Conservation (phyloP, 2,329 filamentous ascomycete species). For the Aspergillus sp. region DNA sequence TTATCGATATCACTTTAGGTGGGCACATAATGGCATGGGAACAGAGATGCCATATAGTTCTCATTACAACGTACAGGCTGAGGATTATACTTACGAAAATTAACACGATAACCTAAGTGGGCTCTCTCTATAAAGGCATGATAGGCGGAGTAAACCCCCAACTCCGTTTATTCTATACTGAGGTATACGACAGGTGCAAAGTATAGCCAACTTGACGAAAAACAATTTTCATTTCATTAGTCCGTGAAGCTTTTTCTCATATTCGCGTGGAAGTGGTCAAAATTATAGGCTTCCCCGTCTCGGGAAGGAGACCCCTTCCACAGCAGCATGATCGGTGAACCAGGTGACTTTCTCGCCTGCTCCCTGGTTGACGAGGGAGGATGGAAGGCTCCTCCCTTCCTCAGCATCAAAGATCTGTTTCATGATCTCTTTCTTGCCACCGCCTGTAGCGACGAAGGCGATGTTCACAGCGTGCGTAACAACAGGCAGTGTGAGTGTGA, state of each 20-base stretch:
- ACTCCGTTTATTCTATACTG: background rate
- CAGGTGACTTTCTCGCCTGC: constrained; percentile 86
- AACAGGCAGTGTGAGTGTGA: constrained; percentile 89
- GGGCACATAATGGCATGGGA: background rate
- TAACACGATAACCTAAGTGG: no score
- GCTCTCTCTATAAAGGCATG: background rate
- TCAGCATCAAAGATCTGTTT: constrained; percentile 85
- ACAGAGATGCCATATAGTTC: no score
- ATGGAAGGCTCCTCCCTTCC: constrained; percentile 72
- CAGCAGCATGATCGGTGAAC: constrained; percentile 87
- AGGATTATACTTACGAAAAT: no score
- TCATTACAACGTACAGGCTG: no score
- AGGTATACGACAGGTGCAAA: background rate
- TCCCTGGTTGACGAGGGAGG: constrained; percentile 80
- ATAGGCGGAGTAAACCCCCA: background rate
- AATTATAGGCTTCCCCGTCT: constrained; percentile 65
- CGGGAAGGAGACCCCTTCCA: constrained; percentile 82
- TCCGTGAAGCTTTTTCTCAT: background rate
- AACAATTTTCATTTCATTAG: background rate
- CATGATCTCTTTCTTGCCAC: constrained; percentile 84
- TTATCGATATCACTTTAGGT: background rate
- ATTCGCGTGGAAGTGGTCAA: background rate
- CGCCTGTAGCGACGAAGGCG: constrained; percentile 88
- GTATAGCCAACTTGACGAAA: background rate
- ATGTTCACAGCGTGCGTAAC: constrained; percentile 83